Evolutionary conservation across 2,329 filamentous ascomycete genomes (phyloP).

Genomic region (Xylariaceae sp.): DNA sequence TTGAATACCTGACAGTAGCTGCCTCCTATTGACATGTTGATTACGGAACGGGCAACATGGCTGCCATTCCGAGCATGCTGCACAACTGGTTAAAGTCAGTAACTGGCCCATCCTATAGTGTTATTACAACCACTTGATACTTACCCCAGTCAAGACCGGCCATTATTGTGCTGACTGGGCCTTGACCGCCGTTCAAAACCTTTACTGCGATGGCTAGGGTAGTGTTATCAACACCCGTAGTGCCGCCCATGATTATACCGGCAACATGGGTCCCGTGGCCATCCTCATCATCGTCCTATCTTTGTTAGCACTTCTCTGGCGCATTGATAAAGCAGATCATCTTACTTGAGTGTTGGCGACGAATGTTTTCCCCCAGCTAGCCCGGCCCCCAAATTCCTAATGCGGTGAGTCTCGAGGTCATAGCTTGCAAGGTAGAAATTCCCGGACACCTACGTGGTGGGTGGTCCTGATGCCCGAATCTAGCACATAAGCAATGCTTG

Average conservation of each 20-base stretch:
- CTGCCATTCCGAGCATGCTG: conserved; percentile 24
- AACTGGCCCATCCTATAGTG: background rate
- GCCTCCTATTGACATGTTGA: conserved; percentile 30
- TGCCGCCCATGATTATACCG: conserved; percentile 27
- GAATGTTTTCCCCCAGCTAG: conserved; percentile 29
- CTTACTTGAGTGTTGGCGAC: conserved; percentile 23
- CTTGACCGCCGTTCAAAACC: conserved; percentile 22
- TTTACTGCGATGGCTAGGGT: conserved; percentile 29
- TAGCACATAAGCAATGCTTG: conserved; percentile 27
- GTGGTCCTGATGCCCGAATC: conserved; percentile 29
- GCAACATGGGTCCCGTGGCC: conserved; percentile 31
- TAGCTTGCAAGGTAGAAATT: background rate
- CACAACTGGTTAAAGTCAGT: conserved; percentile 24
- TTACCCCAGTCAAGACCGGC: conserved; percentile 31
- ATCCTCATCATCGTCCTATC: conserved; percentile 26
- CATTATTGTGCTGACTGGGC: conserved; percentile 14
- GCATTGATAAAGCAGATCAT: background rate
- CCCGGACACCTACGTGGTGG: conserved; percentile 20
- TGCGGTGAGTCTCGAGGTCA: conserved; percentile 4
- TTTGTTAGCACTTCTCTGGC: background rate
- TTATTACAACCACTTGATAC: background rate
- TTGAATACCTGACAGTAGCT: conserved; percentile 20
- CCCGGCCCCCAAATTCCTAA: conserved; percentile 28
- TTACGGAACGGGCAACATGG: conserved; percentile 25
- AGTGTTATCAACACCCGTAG: conserved; percentile 29